phyloP scores from a whole-genome alignment of 176 grass and related monocot species.

The Carex scoparia region DNA sequence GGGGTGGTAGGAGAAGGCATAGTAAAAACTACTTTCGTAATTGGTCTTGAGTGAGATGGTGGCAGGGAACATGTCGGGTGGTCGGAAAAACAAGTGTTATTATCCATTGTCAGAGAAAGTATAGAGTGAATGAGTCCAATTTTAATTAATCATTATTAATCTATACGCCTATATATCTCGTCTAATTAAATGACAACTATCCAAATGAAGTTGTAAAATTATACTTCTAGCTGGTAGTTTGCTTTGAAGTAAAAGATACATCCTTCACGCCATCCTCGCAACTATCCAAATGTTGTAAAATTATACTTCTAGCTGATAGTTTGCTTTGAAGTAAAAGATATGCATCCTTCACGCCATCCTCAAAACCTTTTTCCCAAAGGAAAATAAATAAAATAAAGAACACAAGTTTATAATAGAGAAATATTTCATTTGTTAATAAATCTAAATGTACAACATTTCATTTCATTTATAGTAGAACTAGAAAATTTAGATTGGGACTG shows the following conservation, averaged over 20 bases:
- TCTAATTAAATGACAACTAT: background rate
- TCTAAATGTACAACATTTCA: no score
- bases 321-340: background rate
- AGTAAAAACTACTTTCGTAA: no score
- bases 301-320: background rate
- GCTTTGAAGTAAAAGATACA: background rate
- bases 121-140: no score
- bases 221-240: background rate
- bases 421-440: background rate
- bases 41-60: no score
- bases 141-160: background rate
- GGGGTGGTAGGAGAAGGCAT: no score
- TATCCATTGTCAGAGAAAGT: no score
- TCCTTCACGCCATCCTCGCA: background rate
- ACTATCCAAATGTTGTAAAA: background rate
- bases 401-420: background rate
- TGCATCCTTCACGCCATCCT: background rate
- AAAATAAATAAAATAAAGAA: background rate
- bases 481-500: no score
- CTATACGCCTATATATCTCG: background rate
- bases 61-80: no score
- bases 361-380: background rate
- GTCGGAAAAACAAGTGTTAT: no score
- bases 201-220: background rate
- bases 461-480: no score